These are phyloP conservation scores for Syzygium syzygioides DNA, from an alignment of 441 rosid genomes.

Conservation along the genomic window DNA sequence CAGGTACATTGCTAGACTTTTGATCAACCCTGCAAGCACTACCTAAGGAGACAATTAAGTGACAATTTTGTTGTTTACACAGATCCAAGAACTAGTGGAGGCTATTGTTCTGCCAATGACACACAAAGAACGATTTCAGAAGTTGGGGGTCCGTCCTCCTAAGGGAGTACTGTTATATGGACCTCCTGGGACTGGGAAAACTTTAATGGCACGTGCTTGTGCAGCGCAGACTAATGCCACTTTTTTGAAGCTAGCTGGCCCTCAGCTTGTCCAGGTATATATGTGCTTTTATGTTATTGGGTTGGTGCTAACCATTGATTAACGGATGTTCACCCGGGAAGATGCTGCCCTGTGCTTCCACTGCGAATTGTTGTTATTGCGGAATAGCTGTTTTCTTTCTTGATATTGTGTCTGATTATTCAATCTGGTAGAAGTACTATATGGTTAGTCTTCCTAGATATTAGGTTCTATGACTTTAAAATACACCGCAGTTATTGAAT, in stretches of 20 bases:
- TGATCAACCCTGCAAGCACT: not conserved
- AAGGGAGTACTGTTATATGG: slow-evolving; percentile 96
- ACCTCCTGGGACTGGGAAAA: slow-evolving; percentile 98
- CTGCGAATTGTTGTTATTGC: not conserved
- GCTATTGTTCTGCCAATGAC: slow-evolving; percentile 99
- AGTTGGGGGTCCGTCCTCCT: slow-evolving; percentile 92
- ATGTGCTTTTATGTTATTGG: not conserved
- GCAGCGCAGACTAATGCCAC: slow-evolving; percentile 99
- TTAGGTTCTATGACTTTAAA: not conserved
- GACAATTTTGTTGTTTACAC: slow-evolving; percentile 3
- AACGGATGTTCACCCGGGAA: not conserved
- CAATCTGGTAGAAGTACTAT: not conserved
- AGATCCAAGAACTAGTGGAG: slow-evolving; percentile 99
- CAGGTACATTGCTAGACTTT: slow-evolving; percentile 20
- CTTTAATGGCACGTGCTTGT: slow-evolving; percentile 98
- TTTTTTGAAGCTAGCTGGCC: slow-evolving; percentile 92
- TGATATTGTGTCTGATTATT: not conserved
- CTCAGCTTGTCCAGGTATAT: slow-evolving; percentile 90
- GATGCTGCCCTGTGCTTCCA: not conserved
- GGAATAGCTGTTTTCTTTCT: not conserved
- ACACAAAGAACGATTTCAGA: slow-evolving; percentile 85
- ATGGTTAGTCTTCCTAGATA: not conserved
- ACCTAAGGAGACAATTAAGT: not conserved
- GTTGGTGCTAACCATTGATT: not conserved
- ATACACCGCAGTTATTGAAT: not conserved